These are phyloP conservation scores for Irpex rosettiformis DNA, from an alignment of 1,284 basidiomycete species.

Conservation along the genomic window DNA sequence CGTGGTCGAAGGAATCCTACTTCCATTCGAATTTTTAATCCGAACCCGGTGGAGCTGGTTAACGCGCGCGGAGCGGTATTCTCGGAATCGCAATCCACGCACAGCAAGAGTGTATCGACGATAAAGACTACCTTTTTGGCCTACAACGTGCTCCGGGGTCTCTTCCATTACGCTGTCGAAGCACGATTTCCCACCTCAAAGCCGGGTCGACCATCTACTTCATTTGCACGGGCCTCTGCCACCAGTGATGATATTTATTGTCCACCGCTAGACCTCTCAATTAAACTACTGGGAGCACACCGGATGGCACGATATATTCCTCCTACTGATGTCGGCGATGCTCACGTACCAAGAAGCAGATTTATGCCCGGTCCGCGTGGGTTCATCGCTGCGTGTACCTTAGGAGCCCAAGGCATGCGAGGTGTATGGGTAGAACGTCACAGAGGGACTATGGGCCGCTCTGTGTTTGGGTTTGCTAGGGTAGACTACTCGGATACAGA, in stretches of 20 bases:
- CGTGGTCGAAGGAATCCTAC: constrained; percentile 8
- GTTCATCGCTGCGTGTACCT: constrained; percentile 42
- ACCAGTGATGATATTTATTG: background rate
- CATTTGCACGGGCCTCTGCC: too few relatives aligned
- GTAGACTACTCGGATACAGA: background rate
- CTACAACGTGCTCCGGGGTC: constrained; percentile 50
- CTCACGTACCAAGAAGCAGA: constrained; percentile 15
- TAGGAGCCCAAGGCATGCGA: constrained; percentile 42
- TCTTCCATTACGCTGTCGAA: constrained; percentile 43
- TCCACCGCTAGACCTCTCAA: constrained; percentile 24
- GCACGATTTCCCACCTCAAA: constrained; percentile 13
- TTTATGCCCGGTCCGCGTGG: constrained; percentile 28
- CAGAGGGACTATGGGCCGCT: constrained; percentile 34
- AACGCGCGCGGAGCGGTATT: constrained; percentile 38
- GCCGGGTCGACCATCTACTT: constrained; percentile 8
- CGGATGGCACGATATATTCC: constrained; percentile 21
- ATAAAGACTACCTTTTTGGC: constrained; percentile 38
- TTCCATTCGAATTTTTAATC: constrained; percentile 28
- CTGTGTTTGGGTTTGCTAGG: constrained; percentile 34
- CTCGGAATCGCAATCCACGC: constrained; percentile 21
- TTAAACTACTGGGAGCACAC: constrained; percentile 30
- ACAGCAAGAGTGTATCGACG: background rate
- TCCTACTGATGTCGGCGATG: background rate
- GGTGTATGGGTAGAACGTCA: constrained; percentile 50
- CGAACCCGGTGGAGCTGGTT: constrained; percentile 14